phyloP scores from a whole-genome alignment of 2,329 filamentous ascomycete genomes.

The Colletotrichum scovillei region DNA sequence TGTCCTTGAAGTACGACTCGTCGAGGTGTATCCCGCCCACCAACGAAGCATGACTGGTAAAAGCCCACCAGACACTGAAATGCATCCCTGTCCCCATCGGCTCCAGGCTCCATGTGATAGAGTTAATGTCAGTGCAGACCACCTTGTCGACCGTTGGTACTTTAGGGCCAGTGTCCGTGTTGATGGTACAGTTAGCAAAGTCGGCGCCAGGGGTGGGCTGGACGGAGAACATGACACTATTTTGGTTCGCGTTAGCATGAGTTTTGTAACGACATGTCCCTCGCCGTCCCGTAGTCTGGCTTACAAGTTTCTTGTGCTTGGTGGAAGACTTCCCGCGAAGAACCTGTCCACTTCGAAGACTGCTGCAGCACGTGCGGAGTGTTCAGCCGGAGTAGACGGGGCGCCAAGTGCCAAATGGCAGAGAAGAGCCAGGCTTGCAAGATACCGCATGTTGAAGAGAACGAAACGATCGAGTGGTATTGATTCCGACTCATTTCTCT shows the following conservation, averaged over 20 bases:
- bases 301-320: slow-evolving; percentile 26
- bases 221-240: slow-evolving; percentile 17
- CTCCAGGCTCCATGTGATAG: slow-evolving; percentile 28
- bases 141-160: slow-evolving; percentile 23
- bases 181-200: slow-evolving; percentile 29
- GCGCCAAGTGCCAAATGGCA: not conserved
- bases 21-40: slow-evolving; percentile 13
- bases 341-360: slow-evolving; percentile 21
- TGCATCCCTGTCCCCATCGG: slow-evolving; percentile 26
- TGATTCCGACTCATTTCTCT: not conserved
- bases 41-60: slow-evolving; percentile 22
- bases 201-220: slow-evolving; percentile 17
- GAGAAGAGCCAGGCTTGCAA: not conserved
- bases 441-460: slow-evolving; percentile 1
- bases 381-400: not conserved
- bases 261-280: too few species aligned
- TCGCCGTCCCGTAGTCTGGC: not conserved
- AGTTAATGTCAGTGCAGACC: slow-evolving; percentile 13
- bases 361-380: not conserved
- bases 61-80: slow-evolving; percentile 31
- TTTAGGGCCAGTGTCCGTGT: slow-evolving; percentile 11
- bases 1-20: not conserved
- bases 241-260: not conserved
- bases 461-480: too few species aligned
- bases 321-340: slow-evolving; percentile 16